Evolutionary conservation across 306 rosid species (phyloP), one percentile per base, ranked within the genome.

Genomic region (Glycyrrhiza uralensis): DNA sequence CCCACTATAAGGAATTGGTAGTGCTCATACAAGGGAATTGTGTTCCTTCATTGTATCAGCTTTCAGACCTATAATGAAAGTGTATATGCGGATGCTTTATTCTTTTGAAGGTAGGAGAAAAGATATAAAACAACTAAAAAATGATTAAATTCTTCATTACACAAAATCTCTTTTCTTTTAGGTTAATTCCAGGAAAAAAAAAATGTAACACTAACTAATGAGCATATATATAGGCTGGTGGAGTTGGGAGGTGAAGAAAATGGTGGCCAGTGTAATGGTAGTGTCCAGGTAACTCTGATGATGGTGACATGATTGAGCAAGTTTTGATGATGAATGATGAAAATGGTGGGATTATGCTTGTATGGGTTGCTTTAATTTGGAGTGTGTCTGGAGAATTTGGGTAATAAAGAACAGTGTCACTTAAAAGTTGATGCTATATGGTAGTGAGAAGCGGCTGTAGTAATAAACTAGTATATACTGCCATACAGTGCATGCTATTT

Each of bases 191-290:
- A 18, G 7, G n/a, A n/a, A 14, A 26, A 12, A 44, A 2, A 22
- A 22, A 42, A 14, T 26, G 56, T 54, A 42, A 44, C 12, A 44
- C 3, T n/a, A n/a, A n/a, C n/a, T n/a, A n/a, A n/a, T n/a, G n/a
- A n/a, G n/a, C n/a, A n/a, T n/a, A n/a, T n/a, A n/a, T n/a, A n/a
- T 30, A 47, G 51, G 71, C 17, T 63, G 60, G 39, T 63, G 45
- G 35, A 36, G 72, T 38, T 62, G 47, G 47, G 69, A 74, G 55
- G 65, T 55, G 51, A 61, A 33, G 33, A 45, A 52, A 55, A 7
- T 54, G 28, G 3, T n/a, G 4, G 17, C 11, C 12, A 56, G 28
- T 32, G 33, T 52, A 10, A 66, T 75, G 51, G 13, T 11, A 44
- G 42, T 66, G 69, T 46, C 33, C 5, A 36, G 66, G 49, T 51